Base-by-base conservation (phyloP, 768 basidiomycete genomes). In the Tylopilus rubrobrunneus region DNA sequence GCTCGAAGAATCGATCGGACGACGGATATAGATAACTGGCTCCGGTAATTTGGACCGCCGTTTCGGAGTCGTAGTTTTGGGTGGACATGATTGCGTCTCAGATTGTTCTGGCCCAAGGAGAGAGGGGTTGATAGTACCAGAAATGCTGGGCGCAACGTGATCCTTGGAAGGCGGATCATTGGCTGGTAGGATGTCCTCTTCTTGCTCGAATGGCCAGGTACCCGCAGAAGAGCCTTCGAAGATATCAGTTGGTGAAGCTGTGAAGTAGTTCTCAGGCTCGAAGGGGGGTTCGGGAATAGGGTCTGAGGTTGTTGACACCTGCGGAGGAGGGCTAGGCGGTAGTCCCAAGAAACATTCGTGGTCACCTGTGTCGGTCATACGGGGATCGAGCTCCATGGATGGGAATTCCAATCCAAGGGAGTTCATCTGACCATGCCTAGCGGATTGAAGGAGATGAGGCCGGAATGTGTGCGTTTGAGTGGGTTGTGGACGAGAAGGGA, bases 121-220 rank as follows among this genome's bases (percentile, higher is more conserved):
- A 15, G 68, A 70, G 3, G 70, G 68, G 49, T 70, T 56, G n/a
- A 70, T 70, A 5, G 68, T 69, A 21, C 59, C 58, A 9, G 27
- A 41, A 36, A 36, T 21, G 10, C 36, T 19, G 14, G 57, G 19
- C 11, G 43, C 37, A 19, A 36, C 23, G 3, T 33, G 36, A 34
- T 48, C 14, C n/a, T n/a, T 7, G 19, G 56, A 39, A 48, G 49
- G 42, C 2, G 50, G n/a, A 25, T 34, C 9, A 14, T 48, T 31
- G 12, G 51, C 47, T 15, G 37, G 49, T 3, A 43, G 27, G 1
- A 48, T 12, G 36, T 7, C 17, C 7, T 49, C 57, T 4, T 41
- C 50, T 19, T 53, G 56, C 17, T 49, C 55, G 29, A 58, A 44
- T 7, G 45, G 39, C 64, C 62, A 65, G 4, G 27, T 10, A 45